Conservation (phyloP, 805 yeast genomes). For the Suhomyces xylopsoci region DNA sequence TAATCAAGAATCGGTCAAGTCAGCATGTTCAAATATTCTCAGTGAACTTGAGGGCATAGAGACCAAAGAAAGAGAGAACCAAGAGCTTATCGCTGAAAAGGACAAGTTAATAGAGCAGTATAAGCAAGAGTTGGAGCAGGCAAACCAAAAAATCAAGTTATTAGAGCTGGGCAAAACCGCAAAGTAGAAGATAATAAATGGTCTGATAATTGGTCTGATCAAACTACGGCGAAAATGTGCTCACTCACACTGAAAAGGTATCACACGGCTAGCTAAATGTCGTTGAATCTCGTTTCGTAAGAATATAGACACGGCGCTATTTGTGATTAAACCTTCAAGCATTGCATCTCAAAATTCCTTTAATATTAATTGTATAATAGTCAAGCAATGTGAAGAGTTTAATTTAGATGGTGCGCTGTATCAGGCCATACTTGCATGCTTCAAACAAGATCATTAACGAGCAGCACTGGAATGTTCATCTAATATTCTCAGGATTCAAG, state of each 20-base stretch:
- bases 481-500: too few species aligned
- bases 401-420: neutral
- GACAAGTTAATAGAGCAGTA: slow-evolving; percentile 15
- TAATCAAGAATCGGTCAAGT: slow-evolving; percentile 16
- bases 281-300: neutral
- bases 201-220: neutral
- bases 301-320: neutral
- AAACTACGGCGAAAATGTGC: neutral
- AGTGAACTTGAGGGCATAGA: slow-evolving; percentile 13
- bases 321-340: neutral
- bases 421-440: neutral
- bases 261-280: neutral
- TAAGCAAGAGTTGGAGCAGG: slow-evolving; percentile 24
- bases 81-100: slow-evolving; percentile 22
- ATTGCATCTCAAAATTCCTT: neutral
- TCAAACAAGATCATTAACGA: neutral
- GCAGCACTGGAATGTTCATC: neutral
- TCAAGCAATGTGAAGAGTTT: neutral
- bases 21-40: slow-evolving; percentile 22
- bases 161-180: slow-evolving; percentile 11
- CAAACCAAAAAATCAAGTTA: slow-evolving; percentile 15
- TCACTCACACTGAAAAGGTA: neutral
- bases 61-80: slow-evolving; percentile 14
- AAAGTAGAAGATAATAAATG: slow-evolving; percentile 17
- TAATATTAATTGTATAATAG: too few species aligned